Base-by-base conservation (phyloP, 1,284 basidiomycete genomes). In the Boletellus deceptivus region DNA sequence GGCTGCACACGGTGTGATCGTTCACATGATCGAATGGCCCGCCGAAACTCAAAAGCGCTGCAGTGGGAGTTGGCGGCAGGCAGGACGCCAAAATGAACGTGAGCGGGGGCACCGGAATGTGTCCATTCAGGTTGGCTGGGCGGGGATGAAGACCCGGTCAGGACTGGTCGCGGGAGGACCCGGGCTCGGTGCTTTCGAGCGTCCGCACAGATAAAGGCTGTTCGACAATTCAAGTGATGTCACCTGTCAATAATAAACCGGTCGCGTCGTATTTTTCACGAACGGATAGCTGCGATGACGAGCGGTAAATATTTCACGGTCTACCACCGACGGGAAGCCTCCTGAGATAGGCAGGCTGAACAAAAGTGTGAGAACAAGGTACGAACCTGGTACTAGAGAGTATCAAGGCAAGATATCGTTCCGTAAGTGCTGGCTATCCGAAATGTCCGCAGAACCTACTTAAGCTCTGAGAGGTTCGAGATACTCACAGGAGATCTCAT, bases 41-140 rank as follows among this genome's bases (percentile, higher is more conserved):
- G 54, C 34, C 51, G 49, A 62, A 60, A 51, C 52, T 39, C 38
- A 44, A 52, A 31, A 31, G 29, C 29, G 29, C 29, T 31, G 39
- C 22, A 53, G 49, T 60, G 58, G 48, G 59, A 59, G 14, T 47
- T 52, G n/a, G 51, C 60, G 58, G 64, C 61, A 65, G 6, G 37
- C 17, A 45, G 22, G 20, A 18, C 31, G 39, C 18, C 33, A 46
- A 36, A 38, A 24, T 31, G 29, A n/a, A 44, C 36, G 37, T 39
- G 31, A 27, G 43, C 18, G 38, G 18, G 34, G 37, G 25, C 8
- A 46, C 4, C 14, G 29, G 29, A 29, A 29, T 29, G 9, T 11
- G 27, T 29, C 27, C 9, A 8, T 29, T 11, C 11, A 29, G 27
- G 27, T 11, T 29, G 27, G 27, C 10, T 16, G 20, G 22, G 24